Evolutionary conservation across 208 protist species (phyloP), one percentile per base, ranked within the genome.

Genomic region (Trichomonas vaginalis): DNA sequence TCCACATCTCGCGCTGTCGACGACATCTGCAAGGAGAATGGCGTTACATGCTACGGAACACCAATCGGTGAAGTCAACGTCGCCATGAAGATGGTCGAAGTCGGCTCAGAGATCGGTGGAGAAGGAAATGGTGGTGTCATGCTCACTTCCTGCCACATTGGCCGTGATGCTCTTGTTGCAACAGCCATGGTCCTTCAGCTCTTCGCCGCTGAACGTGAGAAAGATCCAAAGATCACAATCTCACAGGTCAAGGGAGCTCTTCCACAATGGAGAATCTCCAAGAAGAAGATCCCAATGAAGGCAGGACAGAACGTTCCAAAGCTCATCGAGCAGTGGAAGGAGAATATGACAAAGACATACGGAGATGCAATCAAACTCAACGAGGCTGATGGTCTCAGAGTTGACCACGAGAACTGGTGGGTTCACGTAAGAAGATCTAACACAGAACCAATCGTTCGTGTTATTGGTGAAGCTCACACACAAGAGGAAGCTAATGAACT

Each of bases 71-170:
- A 90, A 48, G 82, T 90, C 23, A 90, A 90, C 23, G 82, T 90
- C 23, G 82, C 82, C 17, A 37, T 90, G 15, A 90, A 90, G 42
- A 90, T 90, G 82, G 15, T n/a, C 10, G 82, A 90, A 90, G 82
- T 90, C 10, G 42, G 42, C 3, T 90, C 82, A n/a, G 42, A 23
- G 8, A 90, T 90, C 23, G 82, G 82, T 9, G 82, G 82, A 48
- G 82, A 90, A 90, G 82, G 82, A 46, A 90, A 90, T 48, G 82
- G 82, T n/a, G 82, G 82, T 9, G 82, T 90, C 23, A 90, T 90
- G 82, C 82, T 90, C 23, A 37, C 37, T 10, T 37, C 82, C 8
- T 14, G 35, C n/a, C 82, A 90, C 42, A 90, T 90, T 48, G 82
- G 82, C 8, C 37, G 82, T 35, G 82, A 90, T 48, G 82, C 82